Base-by-base conservation (phyloP, 768 basidiomycete genomes). In the Podaxis mareebaensis region DNA sequence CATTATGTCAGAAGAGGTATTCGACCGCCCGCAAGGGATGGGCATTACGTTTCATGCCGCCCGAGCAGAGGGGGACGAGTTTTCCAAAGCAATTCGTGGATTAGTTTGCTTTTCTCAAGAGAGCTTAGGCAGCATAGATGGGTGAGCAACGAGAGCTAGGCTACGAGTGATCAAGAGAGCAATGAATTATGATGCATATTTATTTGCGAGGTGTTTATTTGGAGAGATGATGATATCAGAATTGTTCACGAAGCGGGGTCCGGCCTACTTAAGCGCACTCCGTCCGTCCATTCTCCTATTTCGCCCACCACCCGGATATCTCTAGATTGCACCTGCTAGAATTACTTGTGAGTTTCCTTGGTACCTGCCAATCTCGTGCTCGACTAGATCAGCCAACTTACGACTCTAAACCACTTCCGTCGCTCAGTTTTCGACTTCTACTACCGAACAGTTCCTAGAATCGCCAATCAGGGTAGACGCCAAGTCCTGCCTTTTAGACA, bases 201-300 rank as follows among this genome's bases (percentile, higher is more conserved):
- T 54, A n/a, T 33, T 53, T 15, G 40, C 15, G 40, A 2, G 40
- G 40, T 42, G 15, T 24, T 30, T 15, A 54, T 12, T 54, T 17
- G 30, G 53, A 36, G 20, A 24, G 51, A n/a, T 54, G 53, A 54
- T 54, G 30, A n/a, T n/a, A 54, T 54, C 51, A 52, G 42, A 13
- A 20, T 52, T 17, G 51, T 53, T 46, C 33, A 15, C 53, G 5
- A 54, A 54, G 15, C 33, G 33, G 4, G 30, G 33, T 5, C 53
- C 53, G 53, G 33, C 28, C 26, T 54, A n/a, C 53, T 54, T 54
- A 54, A 46, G 20, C 44, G n/a, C 20, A 7, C 44, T n/a, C 13
- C 40, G 17, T 20, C 20, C 5, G 7, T 33, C 44, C 15, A 46
- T 17, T 20, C 15, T 46, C 44, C 15, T n/a, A 20, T 46, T 46